Evolutionary conservation across 2,329 filamentous ascomycete species (phyloP).

Genomic region (Botryotinia calthae): DNA sequence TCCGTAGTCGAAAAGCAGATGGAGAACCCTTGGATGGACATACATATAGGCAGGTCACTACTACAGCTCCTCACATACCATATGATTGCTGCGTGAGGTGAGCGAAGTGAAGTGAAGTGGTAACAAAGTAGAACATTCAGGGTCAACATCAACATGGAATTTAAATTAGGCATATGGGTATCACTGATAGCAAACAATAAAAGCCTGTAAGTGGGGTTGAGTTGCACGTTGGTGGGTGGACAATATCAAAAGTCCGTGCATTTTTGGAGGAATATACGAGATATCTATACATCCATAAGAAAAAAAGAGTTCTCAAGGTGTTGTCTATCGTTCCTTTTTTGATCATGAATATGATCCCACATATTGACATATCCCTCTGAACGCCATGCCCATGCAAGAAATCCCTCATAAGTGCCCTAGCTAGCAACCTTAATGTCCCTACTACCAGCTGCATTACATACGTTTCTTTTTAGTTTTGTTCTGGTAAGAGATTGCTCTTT

Average conservation of each 20-base stretch:
- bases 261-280: constrained; percentile 17
- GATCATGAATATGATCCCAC: constrained; percentile 20
- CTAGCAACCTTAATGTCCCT: neutral
- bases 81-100: neutral
- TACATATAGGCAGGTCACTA: neutral
- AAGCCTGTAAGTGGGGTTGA: constrained; percentile 3
- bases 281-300: constrained; percentile 6
- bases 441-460: constrained; percentile 18
- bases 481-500: constrained; percentile 64
- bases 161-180: neutral
- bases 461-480: constrained; percentile 27
- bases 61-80: neutral
- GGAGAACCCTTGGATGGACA: neutral
- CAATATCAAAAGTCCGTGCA: constrained; percentile 11
- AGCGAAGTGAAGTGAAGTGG: neutral
- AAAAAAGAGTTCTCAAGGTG: constrained; percentile 7
- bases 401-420: constrained; percentile 21
- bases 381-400: constrained; percentile 33
- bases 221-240: constrained; percentile 13
- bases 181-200: neutral
- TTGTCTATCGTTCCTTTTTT: constrained; percentile 22
- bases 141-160: neutral
- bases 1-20: neutral
- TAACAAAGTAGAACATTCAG: neutral
- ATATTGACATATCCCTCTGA: constrained; percentile 29